These are phyloP conservation scores for Biscogniauxia sp. DNA, from an alignment of 2,329 filamentous ascomycete genomes.

Conservation along the genomic window DNA sequence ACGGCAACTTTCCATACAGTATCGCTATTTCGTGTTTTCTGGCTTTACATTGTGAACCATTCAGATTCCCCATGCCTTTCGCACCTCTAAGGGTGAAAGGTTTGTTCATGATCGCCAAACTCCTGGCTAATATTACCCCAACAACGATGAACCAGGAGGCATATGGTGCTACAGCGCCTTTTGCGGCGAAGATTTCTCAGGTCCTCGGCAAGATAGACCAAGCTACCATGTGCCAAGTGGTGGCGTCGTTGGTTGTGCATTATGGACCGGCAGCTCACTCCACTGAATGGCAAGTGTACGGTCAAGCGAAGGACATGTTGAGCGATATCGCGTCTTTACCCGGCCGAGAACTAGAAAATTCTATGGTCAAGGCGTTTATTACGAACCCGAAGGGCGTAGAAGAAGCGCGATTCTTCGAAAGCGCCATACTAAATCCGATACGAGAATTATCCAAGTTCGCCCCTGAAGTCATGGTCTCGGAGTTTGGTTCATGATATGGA, in stretches of 20 bases:
- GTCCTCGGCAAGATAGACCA: constrained; percentile 47
- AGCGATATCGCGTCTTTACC: constrained; percentile 46
- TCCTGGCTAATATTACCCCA: constrained; percentile 49
- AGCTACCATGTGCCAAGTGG: constrained; percentile 51
- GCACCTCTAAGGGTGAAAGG: constrained; percentile 49
- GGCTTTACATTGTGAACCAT: constrained; percentile 48
- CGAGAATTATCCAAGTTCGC: constrained; percentile 46
- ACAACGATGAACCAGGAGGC: constrained; percentile 22
- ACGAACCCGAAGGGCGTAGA: constrained; percentile 38
- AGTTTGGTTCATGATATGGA: constrained; percentile 33
- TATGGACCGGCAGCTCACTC: constrained; percentile 42
- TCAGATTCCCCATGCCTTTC: constrained; percentile 49
- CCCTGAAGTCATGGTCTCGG: constrained; percentile 39
- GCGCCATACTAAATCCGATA: constrained; percentile 48
- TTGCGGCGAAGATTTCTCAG: constrained; percentile 20
- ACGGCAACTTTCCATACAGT: constrained; percentile 40
- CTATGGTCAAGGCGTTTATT: constrained; percentile 44
- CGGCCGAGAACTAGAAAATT: constrained; percentile 44
- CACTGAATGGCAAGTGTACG: constrained; percentile 45
- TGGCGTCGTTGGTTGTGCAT: constrained; percentile 47
- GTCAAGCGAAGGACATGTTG: constrained; percentile 46
- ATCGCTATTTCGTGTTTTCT: constrained; percentile 49
- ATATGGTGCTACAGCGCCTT: constrained; percentile 14
- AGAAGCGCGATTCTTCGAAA: constrained; percentile 47
- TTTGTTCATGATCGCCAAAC: constrained; percentile 49